A percentile compares a stretch with the other conserved stretches of the same genome.
phyloP scores from a whole-genome alignment of 805 yeast genomes.

The Starmerella bombi region DNA sequence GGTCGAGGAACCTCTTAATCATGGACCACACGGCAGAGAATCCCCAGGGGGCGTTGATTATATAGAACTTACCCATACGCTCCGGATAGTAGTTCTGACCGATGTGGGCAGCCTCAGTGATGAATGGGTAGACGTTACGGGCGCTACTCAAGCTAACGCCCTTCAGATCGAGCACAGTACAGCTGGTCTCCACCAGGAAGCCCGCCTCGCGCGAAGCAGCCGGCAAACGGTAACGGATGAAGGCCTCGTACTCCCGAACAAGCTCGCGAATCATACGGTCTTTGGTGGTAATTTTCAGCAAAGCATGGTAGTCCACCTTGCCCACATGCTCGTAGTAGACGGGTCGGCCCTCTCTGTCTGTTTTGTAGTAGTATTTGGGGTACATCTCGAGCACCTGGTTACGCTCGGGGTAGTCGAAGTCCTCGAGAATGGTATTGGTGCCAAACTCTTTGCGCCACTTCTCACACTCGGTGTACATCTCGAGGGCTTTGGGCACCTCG shows the following conservation, averaged over 20 bases:
- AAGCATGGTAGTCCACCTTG: slow-evolving; percentile 71
- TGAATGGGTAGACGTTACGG: slow-evolving; percentile 72
- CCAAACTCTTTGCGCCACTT: slow-evolving; percentile 84
- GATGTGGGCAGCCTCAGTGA: slow-evolving; percentile 81
- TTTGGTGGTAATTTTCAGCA: slow-evolving; percentile 87
- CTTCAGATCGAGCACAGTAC: slow-evolving; percentile 89
- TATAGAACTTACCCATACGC: slow-evolving; percentile 95
- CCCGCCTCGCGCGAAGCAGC: slow-evolving; percentile 83
- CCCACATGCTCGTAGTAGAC: slow-evolving; percentile 91
- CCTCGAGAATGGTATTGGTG: slow-evolving; percentile 69
- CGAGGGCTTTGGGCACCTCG: slow-evolving; percentile 61
- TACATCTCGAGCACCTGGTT: slow-evolving; percentile 75
- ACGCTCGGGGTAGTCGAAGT: slow-evolving; percentile 89
- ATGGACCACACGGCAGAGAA: slow-evolving; percentile 85
- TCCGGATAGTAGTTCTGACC: slow-evolving; percentile 98
- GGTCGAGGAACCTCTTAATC: slow-evolving; percentile 90
- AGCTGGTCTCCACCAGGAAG: slow-evolving; percentile 77
- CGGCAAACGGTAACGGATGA: slow-evolving; percentile 70
- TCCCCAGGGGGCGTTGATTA: slow-evolving; percentile 95
- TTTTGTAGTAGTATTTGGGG: slow-evolving; percentile 96
- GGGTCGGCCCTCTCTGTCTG: slow-evolving; percentile 95
- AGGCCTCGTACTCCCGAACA: slow-evolving; percentile 95
- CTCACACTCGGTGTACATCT: slow-evolving; percentile 79
- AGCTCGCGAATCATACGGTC: slow-evolving; percentile 92
- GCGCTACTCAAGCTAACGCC: slow-evolving; percentile 82